phyloP scores from a whole-genome alignment of 2,329 filamentous ascomycete genomes.

The Fusarium clavum region DNA sequence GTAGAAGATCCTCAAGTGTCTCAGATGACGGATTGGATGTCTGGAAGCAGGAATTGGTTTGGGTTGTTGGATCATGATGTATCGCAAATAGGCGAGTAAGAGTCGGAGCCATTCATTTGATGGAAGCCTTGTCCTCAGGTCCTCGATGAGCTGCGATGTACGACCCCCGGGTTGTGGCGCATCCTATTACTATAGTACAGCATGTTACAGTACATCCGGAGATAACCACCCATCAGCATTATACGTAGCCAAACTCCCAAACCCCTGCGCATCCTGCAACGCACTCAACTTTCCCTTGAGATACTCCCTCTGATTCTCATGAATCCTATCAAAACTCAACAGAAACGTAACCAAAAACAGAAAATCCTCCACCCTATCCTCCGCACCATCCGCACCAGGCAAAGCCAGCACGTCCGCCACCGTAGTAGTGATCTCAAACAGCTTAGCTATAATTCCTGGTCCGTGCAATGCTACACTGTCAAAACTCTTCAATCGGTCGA shows the following conservation, averaged over 20 bases:
- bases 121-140: neutral
- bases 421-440: slow-evolving; percentile 70
- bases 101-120: too few species aligned
- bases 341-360: slow-evolving; percentile 64
- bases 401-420: slow-evolving; percentile 68
- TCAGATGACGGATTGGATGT: slow-evolving; percentile 74
- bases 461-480: slow-evolving; percentile 66
- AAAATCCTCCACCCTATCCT: slow-evolving; percentile 64
- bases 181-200: neutral
- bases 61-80: slow-evolving; percentile 72
- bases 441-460: slow-evolving; percentile 67
- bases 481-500: slow-evolving; percentile 50
- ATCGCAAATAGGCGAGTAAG: slow-evolving; percentile 54
- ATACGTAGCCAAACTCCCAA: slow-evolving; percentile 18
- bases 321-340: slow-evolving; percentile 61
- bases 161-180: rapidly evolving
- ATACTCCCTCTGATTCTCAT: slow-evolving; percentile 57
- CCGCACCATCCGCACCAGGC: slow-evolving; percentile 55
- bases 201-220: neutral
- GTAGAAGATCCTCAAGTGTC: slow-evolving; percentile 49
- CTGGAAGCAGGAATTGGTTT: slow-evolving; percentile 73
- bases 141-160: neutral
- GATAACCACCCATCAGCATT: slow-evolving; percentile 1
- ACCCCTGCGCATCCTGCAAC: slow-evolving; percentile 40
- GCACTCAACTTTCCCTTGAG: slow-evolving; percentile 55